Evolutionary conservation across 495 filamentous ascomycete genomes (phyloP).

Genomic region (Hypomontagnella submonticulosa): DNA sequence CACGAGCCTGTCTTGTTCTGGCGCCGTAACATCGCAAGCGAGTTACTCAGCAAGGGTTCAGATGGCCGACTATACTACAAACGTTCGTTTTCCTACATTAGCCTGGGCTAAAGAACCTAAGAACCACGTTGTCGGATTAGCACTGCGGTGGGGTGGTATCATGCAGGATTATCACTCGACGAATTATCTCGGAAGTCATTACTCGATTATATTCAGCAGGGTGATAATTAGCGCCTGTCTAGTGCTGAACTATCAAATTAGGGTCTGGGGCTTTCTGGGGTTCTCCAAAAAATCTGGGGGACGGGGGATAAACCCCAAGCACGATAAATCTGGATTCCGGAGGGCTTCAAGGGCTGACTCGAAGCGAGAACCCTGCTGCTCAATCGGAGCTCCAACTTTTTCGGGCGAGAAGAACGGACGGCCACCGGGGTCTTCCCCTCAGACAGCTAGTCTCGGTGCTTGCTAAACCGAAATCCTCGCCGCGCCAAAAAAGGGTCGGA

Average conservation of each 20-base stretch:
- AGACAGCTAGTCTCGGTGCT: conserved; percentile 37
- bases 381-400: conserved; percentile 30
- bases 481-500: conserved; percentile 10
- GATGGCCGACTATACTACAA: conserved; percentile 19
- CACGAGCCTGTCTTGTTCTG: conserved; percentile 24
- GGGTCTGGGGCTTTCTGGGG: conserved; percentile 34
- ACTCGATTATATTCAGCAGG: conserved; percentile 22
- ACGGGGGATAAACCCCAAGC: conserved; percentile 28
- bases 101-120: conserved; percentile 20
- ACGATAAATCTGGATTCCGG: conserved; percentile 19
- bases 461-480: conserved; percentile 30
- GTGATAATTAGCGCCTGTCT: conserved; percentile 20
- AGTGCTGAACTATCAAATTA: conserved; percentile 16
- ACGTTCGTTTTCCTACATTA: conserved; percentile 27
- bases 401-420: conserved; percentile 20
- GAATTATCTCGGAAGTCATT: conserved; percentile 26
- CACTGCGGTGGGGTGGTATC: conserved; percentile 24
- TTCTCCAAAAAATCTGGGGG: conserved; percentile 41
- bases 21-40: conserved; percentile 32
- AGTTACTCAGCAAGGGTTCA: conserved; percentile 29
- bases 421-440: conserved; percentile 28
- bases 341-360: conserved; percentile 10
- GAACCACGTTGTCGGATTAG: conserved; percentile 30
- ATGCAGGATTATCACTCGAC: conserved; percentile 17
- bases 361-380: conserved; percentile 17